Base-by-base conservation (phyloP, 352 stramenopile species). In the Pythium phragmiticola region DNA sequence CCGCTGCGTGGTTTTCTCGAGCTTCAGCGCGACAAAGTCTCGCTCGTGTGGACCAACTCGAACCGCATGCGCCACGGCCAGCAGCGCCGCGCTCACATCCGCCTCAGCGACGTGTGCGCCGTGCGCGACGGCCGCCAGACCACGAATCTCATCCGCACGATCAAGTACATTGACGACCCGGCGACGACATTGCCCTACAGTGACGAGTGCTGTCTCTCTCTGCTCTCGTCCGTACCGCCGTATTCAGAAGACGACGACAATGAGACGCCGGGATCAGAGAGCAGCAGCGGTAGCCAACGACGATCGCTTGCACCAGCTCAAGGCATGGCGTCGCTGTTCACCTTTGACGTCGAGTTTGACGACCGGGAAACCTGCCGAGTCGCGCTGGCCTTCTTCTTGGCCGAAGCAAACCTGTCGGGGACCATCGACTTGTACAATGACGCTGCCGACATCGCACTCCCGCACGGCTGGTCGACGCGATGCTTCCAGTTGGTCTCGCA, bases 261-360 rank as follows among this genome's bases (percentile, higher is more conserved):
- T 17, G 13, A 23, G 21, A 21, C 23, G 2, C 8, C n/a, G 1
- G 7, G 11, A 36, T 0, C n/a, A 23, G 26, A 36, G 7, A 17
- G 39, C 17, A 47, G 8, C 26, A 11, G 48, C 17, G 37, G 16
- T 13, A 13, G 4, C 17, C 57, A 65, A n/a, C 57, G 57, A 7
- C 57, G 57, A 17, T 45, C 53, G 28, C 41, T 60, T 16, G 42
- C 51, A 12, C 53, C 58, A 7, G 23, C n/a, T 3, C 46, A 48
- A 50, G 57, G 34, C 0, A 43, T 43, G 2, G 50, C 41, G 4
- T 26, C 46, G 7, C 42, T 84, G 23, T 60, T 77, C 30, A 86
- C 75, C 0, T 88, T 94, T 42, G 86, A 94, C 63, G 45, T 94
- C 21, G 86, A 94, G 63, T 92, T 94, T 55, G 68, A 84, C 12